Base-by-base conservation (phyloP, 2,329 filamentous ascomycete species). In the Byssothecium circinans region DNA sequence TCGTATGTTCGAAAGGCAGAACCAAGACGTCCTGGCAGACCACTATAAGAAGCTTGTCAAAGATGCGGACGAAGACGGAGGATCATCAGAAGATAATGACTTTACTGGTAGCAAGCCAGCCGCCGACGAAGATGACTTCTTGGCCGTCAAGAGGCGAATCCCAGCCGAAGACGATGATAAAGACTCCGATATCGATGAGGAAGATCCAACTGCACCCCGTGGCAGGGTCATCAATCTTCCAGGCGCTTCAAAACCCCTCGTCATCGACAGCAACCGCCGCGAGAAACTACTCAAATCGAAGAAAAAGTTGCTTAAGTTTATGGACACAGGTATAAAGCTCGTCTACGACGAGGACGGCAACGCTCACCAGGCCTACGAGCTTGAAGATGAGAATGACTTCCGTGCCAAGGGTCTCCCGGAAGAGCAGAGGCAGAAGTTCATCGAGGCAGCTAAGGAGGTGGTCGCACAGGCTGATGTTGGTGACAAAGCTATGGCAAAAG, bases 221-320 rank as follows among this genome's bases (percentile, higher is more conserved):
- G 87, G 85, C 71, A 78, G 70, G 45, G 60, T 85, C 2, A 79
- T 96, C 40, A 74, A 81, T 32, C 80, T 86, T 1, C 78, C 87
- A 11, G 85, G 86, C 43, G 83, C 81, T 52, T 76, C 78, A 36
- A 83, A 88, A 22, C 83, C 89, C 2, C 79, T 96, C 36, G 76
- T 96, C 17, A 84, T 99, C 53, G 94, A 99, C 75, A 96, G 91
- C 11, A 95, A 97, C 71, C 89, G 94, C 19, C 86, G 91, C 58
- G 92, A 96, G 74, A 97, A 96, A 75, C 81, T 96, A n/a, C 82
- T 97, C 56, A 87, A 87, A 64, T 95, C 89, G 17, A 97, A 96
- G 79, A 96, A 96, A 80, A 88, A 95, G 72, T 82, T 96, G 56
- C 81, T 90, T 65, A 94, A 95, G 68, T 88, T 89, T 77, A 95